Percentiles rank a stretch among this genome's conserved stretches.
phyloP scores from a whole-genome alignment of 148 eudicot genomes.

The Fallopia convolvulus region DNA sequence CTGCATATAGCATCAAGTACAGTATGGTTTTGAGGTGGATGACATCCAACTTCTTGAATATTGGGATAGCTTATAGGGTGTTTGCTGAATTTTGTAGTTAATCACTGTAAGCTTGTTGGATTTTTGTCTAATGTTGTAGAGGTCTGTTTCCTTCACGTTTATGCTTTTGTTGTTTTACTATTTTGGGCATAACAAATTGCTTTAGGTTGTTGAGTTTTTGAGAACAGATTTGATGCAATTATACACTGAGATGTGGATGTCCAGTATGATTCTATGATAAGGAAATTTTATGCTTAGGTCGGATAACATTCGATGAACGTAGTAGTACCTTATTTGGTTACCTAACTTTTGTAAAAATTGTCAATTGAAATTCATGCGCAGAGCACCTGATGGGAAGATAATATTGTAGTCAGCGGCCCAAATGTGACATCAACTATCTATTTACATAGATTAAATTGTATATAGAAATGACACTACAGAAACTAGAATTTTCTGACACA shows the following conservation, averaged over 20 bases:
- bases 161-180: not conserved
- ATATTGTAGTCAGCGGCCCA: no score
- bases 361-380: no score
- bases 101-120: not conserved
- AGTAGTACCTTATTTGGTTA: no score
- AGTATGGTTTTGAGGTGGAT: not conserved
- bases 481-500: no score
- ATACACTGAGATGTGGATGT: not conserved
- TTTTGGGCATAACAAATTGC: no score
- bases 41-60: not conserved
- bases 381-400: no score
- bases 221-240: not conserved
- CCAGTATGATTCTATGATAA: not conserved
- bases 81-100: not conserved
- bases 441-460: no score
- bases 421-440: no score
- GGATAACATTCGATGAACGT: no score
- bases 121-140: not conserved
- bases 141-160: not conserved
- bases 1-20: conserved; percentile 1
- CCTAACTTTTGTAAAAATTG: no score
- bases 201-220: not conserved
- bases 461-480: no score
- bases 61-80: not conserved
- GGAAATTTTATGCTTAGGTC: no score